These are phyloP conservation scores for Solanum stenotomum DNA, from an alignment of 257 asterid genomes.

Conservation along the genomic window DNA sequence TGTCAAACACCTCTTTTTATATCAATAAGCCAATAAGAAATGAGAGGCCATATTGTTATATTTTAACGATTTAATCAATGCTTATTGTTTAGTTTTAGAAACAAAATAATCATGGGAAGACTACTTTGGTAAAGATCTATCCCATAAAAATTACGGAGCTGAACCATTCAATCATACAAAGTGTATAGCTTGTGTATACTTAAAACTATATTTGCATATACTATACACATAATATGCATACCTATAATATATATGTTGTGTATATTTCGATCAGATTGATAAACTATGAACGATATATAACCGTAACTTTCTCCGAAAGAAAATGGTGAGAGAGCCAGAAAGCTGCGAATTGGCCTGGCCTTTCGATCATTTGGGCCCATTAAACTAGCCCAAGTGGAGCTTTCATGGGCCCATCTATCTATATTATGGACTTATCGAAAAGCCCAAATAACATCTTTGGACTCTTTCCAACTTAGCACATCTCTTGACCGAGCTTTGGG, in stretches of 20 bases:
- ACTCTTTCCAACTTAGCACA: background rate
- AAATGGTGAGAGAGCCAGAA: background rate
- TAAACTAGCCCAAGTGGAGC: background rate
- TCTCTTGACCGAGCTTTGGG: background rate
- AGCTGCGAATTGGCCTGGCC: background rate
- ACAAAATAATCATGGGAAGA: background rate
- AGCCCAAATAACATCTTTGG: background rate
- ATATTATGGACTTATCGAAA: background rate
- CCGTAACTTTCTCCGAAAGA: background rate
- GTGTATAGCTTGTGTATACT: background rate
- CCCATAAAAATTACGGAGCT: accelerated
- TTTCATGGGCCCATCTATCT: background rate
- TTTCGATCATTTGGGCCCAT: background rate
- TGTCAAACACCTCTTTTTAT: background rate
- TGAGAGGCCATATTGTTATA: background rate
- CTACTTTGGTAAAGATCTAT: background rate
- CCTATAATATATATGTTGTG: background rate
- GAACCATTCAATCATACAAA: background rate
- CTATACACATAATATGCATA: background rate
- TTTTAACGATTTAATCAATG: background rate
- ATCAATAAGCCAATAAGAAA: background rate
- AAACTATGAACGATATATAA: background rate
- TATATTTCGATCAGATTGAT: background rate
- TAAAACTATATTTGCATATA: background rate
- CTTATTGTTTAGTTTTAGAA: background rate